phyloP scores from a whole-genome alignment of 1,284 basidiomycete genomes.

The Puccinia polysora region DNA sequence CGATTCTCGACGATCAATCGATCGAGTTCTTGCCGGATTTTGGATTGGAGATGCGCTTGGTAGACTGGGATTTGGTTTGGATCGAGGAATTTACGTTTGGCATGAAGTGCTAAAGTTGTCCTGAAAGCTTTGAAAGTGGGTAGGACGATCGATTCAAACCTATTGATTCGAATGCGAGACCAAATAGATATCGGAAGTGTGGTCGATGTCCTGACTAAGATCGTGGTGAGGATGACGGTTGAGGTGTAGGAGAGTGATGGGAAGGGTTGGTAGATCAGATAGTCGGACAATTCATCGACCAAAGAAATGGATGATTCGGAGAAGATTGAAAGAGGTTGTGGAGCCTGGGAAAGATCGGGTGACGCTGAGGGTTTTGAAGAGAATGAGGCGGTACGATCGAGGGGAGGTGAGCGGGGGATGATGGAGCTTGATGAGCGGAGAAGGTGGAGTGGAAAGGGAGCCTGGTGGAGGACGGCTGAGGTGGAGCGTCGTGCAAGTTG shows the following conservation, averaged over 20 bases:
- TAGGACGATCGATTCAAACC: conserved; percentile 64
- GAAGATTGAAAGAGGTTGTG: too few species aligned
- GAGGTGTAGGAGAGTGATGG: conserved; percentile 58
- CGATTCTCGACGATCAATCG: conserved; percentile 11
- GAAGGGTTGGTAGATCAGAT: conserved; percentile 19
- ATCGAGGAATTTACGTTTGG: conserved; percentile 25
- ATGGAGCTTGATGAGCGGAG: too few species aligned
- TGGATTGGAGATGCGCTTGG: not conserved
- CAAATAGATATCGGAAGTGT: conserved; percentile 74
- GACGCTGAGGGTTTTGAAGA: not conserved
- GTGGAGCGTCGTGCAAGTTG: too few species aligned
- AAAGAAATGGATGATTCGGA: not conserved
- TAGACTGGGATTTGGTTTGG: conserved; percentile 16
- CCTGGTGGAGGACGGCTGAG: too few species aligned
- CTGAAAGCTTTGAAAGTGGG: conserved; percentile 60
- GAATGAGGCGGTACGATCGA: too few species aligned
- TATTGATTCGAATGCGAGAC: conserved; percentile 66
- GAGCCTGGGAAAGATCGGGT: too few species aligned
- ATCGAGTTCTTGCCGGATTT: conserved; percentile 14
- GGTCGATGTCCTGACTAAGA: conserved; percentile 62
- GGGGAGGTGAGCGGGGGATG: too few species aligned
- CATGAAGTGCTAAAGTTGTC: not conserved
- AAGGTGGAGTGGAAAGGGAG: too few species aligned
- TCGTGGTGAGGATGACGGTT: conserved; percentile 70
- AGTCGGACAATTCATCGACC: conserved; percentile 6